phyloP scores from a whole-genome alignment of 2,329 filamentous ascomycete species.

The Diaporthe nobilis region DNA sequence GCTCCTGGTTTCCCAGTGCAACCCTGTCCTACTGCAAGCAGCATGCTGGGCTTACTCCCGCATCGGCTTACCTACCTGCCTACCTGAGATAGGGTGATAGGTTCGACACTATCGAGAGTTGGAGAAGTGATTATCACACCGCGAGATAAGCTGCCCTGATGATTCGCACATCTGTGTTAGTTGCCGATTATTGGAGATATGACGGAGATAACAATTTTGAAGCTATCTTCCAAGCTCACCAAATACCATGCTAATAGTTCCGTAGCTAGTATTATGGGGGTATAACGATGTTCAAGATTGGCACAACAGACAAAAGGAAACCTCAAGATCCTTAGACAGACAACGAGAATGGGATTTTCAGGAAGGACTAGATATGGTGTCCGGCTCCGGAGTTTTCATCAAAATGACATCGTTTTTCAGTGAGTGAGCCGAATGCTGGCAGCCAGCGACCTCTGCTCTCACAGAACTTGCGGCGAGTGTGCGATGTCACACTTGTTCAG shows the following conservation, averaged over 20 bases:
- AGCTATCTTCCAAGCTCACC: neutral
- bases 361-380: no score
- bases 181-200: slow-evolving; percentile 11
- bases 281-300: no score
- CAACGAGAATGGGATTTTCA: no score
- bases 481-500: no score
- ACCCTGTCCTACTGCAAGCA: neutral
- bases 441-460: no score
- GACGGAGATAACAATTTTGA: neutral
- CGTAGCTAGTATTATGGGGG: no score
- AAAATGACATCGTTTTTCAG: no score
- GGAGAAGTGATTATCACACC: slow-evolving; percentile 9
- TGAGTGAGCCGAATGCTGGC: no score
- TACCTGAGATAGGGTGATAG: slow-evolving; percentile 19
- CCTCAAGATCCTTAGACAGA: no score
- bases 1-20: neutral
- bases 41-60: neutral
- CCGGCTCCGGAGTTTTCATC: no score
- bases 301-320: no score
- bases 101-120: slow-evolving; percentile 27
- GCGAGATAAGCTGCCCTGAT: slow-evolving; percentile 20
- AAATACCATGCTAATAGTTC: neutral
- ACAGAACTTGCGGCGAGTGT: no score
- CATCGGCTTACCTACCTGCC: slow-evolving; percentile 6
- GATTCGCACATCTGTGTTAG: neutral